Base-by-base conservation (phyloP, 148 eudicot genomes). In the Persicaria tinctoria region DNA sequence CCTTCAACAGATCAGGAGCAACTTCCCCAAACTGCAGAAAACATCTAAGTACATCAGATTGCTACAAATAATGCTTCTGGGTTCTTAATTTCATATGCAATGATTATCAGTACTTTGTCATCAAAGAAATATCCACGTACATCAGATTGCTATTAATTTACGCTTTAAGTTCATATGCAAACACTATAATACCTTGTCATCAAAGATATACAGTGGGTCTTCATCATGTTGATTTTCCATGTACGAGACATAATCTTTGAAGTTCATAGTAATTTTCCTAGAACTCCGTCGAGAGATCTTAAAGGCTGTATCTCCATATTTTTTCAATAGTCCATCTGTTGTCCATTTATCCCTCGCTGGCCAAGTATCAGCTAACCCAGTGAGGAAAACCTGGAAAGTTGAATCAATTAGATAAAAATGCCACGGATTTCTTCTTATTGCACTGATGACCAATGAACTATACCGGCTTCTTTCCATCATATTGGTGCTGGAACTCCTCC, bases 141-240 rank as follows among this genome's bases (percentile, higher is more conserved):
- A 62, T 10, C 68, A 27, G 6, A 63, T 38, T 38, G n/a, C 47
- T 66, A 38, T 1, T 41, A 38, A 12, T 12, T 41, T 41, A 41
- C 38, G 47, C 16, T 41, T 66, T 41, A 13, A 41, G 46, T 41
- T 66, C 6, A 66, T 41, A 66, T 12, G 47, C 17, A 66, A 66
- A 38, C 13, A 71, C 54, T 14, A 71, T 46, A 23, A 18, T 11
- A 95, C 99, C 94, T 92, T 90, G 50, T 90, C 97, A 78, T 90
- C 96, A 84, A 95, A 95, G 72, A 95, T 88, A 78, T 95, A 95
- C 44, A 95, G 88, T 38, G 99, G 99, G 75, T 95, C 99, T 86
- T 95, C 99, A 83, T 95, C 99, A 79, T 84, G 97, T 78, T 95
- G 99, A 79, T 83, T 60, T 80, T 92, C 85, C 80, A 81, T 86